Base-by-base conservation (phyloP, 1,284 basidiomycete species). In the Fomitiporia mediterranea region DNA sequence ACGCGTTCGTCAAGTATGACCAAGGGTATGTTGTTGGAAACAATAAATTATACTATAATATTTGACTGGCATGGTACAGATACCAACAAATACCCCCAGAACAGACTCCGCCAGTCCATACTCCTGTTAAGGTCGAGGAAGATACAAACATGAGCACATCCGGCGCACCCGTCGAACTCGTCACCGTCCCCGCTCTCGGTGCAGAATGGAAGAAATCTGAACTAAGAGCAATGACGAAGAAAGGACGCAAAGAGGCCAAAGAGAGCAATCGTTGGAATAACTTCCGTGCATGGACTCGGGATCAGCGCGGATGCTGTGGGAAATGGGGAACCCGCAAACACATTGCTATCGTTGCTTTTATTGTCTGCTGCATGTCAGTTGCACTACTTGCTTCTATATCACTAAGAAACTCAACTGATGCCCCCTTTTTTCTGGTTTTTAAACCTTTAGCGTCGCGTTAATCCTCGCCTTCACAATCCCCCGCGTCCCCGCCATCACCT, bases 171-270 rank as follows among this genome's bases (percentile, higher is more conserved):
- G 86, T 91, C 15, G 91, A 94, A 68, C 78, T 93, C 68, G 85
- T 94, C 38, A 94, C 92, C 0, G 89, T 94, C 0, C 92, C 92
- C 3, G 89, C 88, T 2, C 76, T 95, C 1, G 92, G 92, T 13
- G 74, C 92, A 0, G 92, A 95, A 69, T 95, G 92, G 92, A 78
- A 79, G 40, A 83, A 84, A 57, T 74, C 78, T 28, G 92, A 95
- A 69, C 70, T 94, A 67, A 78, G 77, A 47, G 78, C 80, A 21
- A 85, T 91, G 80, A 89, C 86, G 1, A 85, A 83, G 64, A 72
- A 81, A 1, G 87, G 81, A 2, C 79, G 80, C 65, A 75, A 79
- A 38, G 83, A 87, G 67, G 70, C 75, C 19, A 80, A 78, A 63
- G 65, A 70, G 9, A 86, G 89, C 47, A 70, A 76, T 49, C 75